Base-by-base conservation (phyloP, 306 rosid genomes). In the Carpinus fangiana region DNA sequence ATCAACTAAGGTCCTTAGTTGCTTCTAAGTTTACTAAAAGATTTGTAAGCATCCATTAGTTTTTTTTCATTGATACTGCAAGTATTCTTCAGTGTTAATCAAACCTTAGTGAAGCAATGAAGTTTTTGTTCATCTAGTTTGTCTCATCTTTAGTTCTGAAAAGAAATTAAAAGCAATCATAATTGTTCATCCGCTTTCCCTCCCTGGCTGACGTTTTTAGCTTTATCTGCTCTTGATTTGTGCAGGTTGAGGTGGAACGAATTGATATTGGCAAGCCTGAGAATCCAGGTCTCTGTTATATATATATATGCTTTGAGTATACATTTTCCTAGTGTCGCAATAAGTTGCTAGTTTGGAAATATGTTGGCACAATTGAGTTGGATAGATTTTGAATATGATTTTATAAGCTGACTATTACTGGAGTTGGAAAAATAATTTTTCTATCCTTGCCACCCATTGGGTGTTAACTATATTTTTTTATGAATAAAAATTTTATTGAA, bases 241-340 rank as follows among this genome's bases (percentile, higher is more conserved):
- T 52, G 23, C 90, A 95, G 98, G 91, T 95, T 82, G 98, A 95
- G 86, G 96, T 95, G 86, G 98, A 95, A 38, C 85, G 90, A 13
- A 95, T 92, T 71, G 98, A 92, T 78, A 84, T 90, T 68, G 98
- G 97, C 11, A 85, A 83, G 71, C 86, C 90, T 10, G 97, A 86
- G 80, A 86, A 84, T 86, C 65, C 91, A 62, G 98, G 97, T 90
- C 76, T 21, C 66, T 76, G 52, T 70, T 43, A 43, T 57, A 48
- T 53, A 69, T 53, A 69, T 41, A 41, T 53, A 72, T 75, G 72
- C 50, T 81, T 72, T 75, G 11, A 65, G 28, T 76, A 34, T 61
- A 53, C 41, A 38, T 36, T 28, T 41, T 78, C 1, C 78, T 67
- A 12, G 74, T 66, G 47, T 5, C 16, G 45, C 59, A 17, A 66